Evolutionary conservation across 495 filamentous ascomycete genomes (phyloP).

Genomic region (Daldinia decipiens): DNA sequence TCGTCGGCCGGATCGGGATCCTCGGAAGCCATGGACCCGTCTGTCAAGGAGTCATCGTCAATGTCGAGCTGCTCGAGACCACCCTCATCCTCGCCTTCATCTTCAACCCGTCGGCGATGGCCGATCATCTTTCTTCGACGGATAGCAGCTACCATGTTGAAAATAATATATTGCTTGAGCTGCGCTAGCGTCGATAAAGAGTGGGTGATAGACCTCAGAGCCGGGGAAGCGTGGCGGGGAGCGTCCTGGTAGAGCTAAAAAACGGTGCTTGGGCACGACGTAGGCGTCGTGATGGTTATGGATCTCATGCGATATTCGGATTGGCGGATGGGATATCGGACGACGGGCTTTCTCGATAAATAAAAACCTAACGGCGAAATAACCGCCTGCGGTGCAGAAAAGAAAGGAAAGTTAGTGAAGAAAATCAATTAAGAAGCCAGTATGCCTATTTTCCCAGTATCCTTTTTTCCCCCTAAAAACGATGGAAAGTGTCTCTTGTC

Average conservation of each 20-base stretch:
- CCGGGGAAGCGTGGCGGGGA: slow-evolving; percentile 17
- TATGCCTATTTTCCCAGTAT: slow-evolving; percentile 37
- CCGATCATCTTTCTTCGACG: slow-evolving; percentile 78
- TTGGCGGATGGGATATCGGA: slow-evolving; percentile 38
- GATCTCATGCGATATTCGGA: slow-evolving; percentile 46
- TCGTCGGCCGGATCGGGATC: slow-evolving; percentile 81
- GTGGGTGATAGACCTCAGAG: slow-evolving; percentile 19
- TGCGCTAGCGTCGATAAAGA: slow-evolving; percentile 25
- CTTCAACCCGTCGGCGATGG: slow-evolving; percentile 79
- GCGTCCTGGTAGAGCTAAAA: slow-evolving; percentile 38
- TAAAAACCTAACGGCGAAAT: slow-evolving; percentile 45
- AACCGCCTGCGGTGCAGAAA: slow-evolving; percentile 51
- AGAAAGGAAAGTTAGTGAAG: slow-evolving; percentile 41
- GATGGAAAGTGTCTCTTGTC: slow-evolving; percentile 20
- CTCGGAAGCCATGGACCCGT: slow-evolving; percentile 78
- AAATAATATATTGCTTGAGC: slow-evolving; percentile 19
- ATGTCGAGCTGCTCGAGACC: slow-evolving; percentile 71
- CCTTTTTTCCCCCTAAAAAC: slow-evolving; percentile 21
- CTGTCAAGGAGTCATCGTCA: slow-evolving; percentile 85
- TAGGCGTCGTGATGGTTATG: slow-evolving; percentile 46
- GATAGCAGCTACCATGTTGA: slow-evolving; percentile 67
- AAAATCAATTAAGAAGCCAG: slow-evolving; percentile 47
- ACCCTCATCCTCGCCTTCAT: slow-evolving; percentile 81
- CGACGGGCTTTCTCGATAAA: slow-evolving; percentile 40
- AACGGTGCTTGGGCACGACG: slow-evolving; percentile 43